Base-by-base conservation (phyloP, 2,329 filamentous ascomycete genomes). In the Trichoderma sp. region DNA sequence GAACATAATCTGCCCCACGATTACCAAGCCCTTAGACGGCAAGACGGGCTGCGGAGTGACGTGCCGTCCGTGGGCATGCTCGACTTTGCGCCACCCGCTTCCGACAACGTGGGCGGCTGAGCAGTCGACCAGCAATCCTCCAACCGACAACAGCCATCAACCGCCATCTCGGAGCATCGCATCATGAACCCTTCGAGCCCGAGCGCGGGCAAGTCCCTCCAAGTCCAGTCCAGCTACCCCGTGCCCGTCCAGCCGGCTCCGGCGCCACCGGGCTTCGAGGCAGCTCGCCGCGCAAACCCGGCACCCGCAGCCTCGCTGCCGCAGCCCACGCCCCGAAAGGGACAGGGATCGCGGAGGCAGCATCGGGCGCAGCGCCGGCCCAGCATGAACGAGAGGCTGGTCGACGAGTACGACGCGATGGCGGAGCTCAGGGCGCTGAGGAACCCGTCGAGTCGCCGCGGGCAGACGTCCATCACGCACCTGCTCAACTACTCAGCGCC, bases 401-500 rank as follows among this genome's bases (percentile, higher is more conserved):
- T 56, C 70, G 85, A 90, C 75, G 88, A 93, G 80, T 93, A 97
- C 80, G 93, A 97, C 85, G 87, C 87, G 72, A 89, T 96, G 85
- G 92, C 88, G 69, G 93, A 97, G 81, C 83, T 93, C 67, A 79
- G 83, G 69, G 84, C 83, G 21, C 76, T 87, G 65, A 80, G 83
- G 65, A 87, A 86, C 69, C 77, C 83, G 14, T 82, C 81, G n/a
- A 85, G 83, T 73, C 89, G 95, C 66, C 92, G 95, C 72, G 95
- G 95, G 62, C 94, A 97, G 78, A 97, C 93, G 62, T 96, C 92
- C 73, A 99, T 99, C 75, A 98, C 95, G 47, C 95, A 99, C 78
- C 81, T 99, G 65, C 91, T 99, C 83, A 94, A 94, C 80, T 96
- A 97, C 78, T 88, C 90, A 51, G 82, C 92, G 21, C 91, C 93